Evolutionary conservation across 106 monocot species (phyloP).

Genomic region (Dendrobium huoshanense): DNA sequence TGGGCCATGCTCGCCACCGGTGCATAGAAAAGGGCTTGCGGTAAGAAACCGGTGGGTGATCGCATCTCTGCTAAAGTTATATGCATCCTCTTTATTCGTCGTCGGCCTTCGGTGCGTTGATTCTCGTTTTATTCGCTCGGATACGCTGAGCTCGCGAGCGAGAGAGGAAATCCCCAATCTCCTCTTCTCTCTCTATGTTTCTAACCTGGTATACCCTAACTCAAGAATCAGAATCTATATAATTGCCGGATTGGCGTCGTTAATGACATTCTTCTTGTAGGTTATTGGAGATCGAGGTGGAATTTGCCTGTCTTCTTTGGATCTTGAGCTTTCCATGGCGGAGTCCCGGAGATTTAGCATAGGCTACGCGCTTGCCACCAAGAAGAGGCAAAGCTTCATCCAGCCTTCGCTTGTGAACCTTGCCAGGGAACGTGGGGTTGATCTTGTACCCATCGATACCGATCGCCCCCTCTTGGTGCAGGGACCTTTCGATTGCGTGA

Average conservation of each 20-base stretch:
- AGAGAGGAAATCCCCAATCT: not conserved
- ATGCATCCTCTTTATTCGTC: not conserved
- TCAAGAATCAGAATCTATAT: not conserved
- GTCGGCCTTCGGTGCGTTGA: not conserved
- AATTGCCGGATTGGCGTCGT: not conserved
- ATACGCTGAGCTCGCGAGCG: not conserved
- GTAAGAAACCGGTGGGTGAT: not conserved
- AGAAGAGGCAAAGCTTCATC: slow-evolving; percentile 53
- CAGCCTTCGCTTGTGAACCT: slow-evolving; percentile 40
- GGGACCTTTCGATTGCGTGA: slow-evolving; percentile 56
- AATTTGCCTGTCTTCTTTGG: not conserved
- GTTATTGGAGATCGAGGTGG: slow-evolving; percentile 6
- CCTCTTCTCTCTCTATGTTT: slow-evolving; percentile 8
- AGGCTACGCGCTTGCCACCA: slow-evolving; percentile 53
- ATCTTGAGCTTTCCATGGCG: slow-evolving; percentile 11
- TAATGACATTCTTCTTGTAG: slow-evolving; percentile 8
- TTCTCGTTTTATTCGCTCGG: not conserved
- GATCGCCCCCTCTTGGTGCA: slow-evolving; percentile 25
- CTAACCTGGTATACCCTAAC: slow-evolving; percentile 10
- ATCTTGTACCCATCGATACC: slow-evolving; percentile 50
- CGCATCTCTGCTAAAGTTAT: not conserved
- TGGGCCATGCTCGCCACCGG: not conserved
- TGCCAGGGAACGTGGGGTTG: slow-evolving; percentile 33
- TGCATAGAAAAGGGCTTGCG: not conserved
- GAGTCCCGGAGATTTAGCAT: slow-evolving; percentile 23